A percentile compares a stretch with the other conserved stretches of the same genome.
Evolutionary conservation across 2,329 filamentous ascomycete species (phyloP).

Genomic region (Sclerotinia sclerotiorum): DNA sequence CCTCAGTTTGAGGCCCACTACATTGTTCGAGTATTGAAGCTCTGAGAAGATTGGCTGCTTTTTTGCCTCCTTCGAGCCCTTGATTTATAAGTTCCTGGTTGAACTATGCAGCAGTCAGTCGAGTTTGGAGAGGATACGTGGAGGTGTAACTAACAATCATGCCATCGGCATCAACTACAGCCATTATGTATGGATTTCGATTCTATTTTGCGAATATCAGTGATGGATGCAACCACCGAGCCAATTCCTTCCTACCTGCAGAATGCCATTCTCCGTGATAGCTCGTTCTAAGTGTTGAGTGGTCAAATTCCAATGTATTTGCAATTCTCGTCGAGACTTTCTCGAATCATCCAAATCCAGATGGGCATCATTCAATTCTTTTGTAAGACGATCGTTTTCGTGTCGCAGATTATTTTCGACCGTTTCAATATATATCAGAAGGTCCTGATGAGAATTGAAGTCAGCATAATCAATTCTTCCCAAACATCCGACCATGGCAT

Average conservation of each 20-base stretch:
- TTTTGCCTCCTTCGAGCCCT: conserved; percentile 47
- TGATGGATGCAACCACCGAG: neutral
- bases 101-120: conserved; percentile 48
- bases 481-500: neutral
- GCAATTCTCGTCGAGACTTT: conserved; percentile 50
- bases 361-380: conserved; percentile 47
- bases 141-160: conserved; percentile 50
- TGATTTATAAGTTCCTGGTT: conserved; percentile 54
- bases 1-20: conserved; percentile 44
- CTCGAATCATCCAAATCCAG: conserved; percentile 54
- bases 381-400: conserved; percentile 47
- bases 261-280: conserved; percentile 44
- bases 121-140: conserved; percentile 26
- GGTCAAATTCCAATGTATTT: conserved; percentile 48
- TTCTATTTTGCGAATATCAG: conserved; percentile 33
- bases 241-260: conserved; percentile 47
- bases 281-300: conserved; percentile 43
- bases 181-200: conserved; percentile 58
- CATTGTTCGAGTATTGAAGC: conserved; percentile 50
- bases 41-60: conserved; percentile 48
- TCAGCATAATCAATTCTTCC: conserved; percentile 2
- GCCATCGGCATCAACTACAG: conserved; percentile 63
- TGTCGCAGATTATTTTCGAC: conserved; percentile 47
- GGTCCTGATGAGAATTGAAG: conserved; percentile 43
- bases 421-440: conserved; percentile 48